Evolutionary conservation across 106 monocot species (phyloP).

Genomic region (Phalaenopsis equestris): DNA sequence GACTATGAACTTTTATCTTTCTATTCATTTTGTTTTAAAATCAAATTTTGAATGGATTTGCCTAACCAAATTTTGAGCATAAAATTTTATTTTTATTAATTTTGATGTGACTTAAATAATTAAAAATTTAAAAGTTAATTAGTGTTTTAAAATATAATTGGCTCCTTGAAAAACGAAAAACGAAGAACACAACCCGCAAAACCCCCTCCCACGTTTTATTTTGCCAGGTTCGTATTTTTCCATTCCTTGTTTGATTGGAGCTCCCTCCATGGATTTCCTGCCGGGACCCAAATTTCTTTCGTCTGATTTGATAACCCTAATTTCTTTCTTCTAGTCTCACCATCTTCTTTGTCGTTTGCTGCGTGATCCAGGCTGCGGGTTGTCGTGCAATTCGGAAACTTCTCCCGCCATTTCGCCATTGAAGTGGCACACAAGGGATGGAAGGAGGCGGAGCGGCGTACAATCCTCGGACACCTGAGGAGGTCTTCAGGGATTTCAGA

Average conservation of each 20-base stretch:
- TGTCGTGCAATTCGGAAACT: background rate
- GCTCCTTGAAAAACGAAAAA: background rate
- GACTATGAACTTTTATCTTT: no score
- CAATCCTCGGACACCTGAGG: conserved; percentile 48
- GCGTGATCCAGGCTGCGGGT: background rate
- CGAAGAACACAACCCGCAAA: background rate
- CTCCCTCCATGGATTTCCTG: background rate
- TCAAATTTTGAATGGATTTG: background rate
- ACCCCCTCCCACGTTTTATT: background rate
- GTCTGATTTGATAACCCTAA: conserved; percentile 6
- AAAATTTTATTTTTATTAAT: background rate
- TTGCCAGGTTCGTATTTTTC: background rate
- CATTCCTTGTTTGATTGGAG: background rate
- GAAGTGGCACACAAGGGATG: conserved; percentile 32
- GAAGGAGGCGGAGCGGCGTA: conserved; percentile 38
- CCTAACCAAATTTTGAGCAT: background rate
- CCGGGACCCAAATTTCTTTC: background rate
- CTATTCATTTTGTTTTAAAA: background rate
- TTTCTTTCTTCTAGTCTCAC: background rate
- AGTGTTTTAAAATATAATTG: no score
- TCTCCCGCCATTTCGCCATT: conserved; percentile 11
- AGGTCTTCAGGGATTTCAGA: conserved; percentile 55
- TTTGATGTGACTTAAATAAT: background rate
- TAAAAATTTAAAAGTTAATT: no score
- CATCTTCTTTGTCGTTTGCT: background rate